phyloP scores from a whole-genome alignment of 768 basidiomycete genomes.

The Suillus subluteus region DNA sequence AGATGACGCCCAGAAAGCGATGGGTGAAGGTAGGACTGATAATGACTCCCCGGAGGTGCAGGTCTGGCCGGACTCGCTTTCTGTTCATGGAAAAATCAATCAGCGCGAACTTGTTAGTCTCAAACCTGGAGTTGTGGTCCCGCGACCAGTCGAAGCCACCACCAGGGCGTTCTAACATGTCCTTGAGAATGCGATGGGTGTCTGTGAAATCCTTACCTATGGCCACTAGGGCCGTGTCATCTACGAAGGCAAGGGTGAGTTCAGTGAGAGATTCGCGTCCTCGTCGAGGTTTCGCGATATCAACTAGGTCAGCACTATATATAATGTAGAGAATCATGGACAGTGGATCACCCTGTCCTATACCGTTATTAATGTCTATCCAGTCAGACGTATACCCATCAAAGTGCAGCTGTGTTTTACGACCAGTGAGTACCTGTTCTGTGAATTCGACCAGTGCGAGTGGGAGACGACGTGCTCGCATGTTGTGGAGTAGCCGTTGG shows the following conservation, averaged over 20 bases:
- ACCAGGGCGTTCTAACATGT: constrained; percentile 27
- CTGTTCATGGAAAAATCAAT: constrained; percentile 2
- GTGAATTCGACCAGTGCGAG: background rate
- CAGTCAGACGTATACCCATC: constrained; percentile 24
- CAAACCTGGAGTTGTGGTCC: constrained; percentile 23
- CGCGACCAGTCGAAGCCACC: constrained; percentile 24
- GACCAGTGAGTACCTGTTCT: background rate
- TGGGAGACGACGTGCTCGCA: background rate
- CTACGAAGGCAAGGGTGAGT: constrained; percentile 31
- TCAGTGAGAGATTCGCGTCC: constrained; percentile 9
- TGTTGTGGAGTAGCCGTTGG: background rate
- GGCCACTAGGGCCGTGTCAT: constrained; percentile 33
- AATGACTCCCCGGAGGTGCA: constrained; percentile 9
- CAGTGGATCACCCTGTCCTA: constrained; percentile 38
- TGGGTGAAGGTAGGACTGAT: background rate
- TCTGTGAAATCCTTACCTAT: constrained; percentile 25
- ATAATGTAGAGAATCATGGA: constrained; percentile 36
- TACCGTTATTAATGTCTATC: constrained; percentile 21
- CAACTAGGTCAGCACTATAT: constrained; percentile 32
- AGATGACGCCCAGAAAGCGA: constrained; percentile 34
- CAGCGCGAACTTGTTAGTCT: constrained; percentile 14
- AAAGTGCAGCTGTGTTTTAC: constrained; percentile 15
- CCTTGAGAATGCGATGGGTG: constrained; percentile 22
- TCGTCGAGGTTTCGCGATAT: constrained; percentile 2
- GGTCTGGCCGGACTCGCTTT: background rate